Percentiles rank a stretch among this genome's conserved stretches.
phyloP scores from a whole-genome alignment of 208 protist genomes.

The Naegleria gruberi region DNA sequence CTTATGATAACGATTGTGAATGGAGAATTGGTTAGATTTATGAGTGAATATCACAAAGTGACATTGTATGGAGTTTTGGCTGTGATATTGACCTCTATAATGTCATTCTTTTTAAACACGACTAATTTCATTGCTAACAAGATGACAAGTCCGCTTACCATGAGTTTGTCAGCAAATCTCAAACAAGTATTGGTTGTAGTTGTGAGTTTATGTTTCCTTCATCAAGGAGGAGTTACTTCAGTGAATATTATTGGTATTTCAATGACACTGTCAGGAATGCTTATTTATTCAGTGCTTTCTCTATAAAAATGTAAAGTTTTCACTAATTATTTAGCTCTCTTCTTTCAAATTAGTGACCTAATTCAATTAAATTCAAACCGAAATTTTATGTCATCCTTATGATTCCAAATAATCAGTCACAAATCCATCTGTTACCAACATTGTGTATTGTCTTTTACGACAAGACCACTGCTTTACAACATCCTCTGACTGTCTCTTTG shows the following conservation, averaged over 20 bases:
- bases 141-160: neutral
- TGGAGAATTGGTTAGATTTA: neutral
- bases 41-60: neutral
- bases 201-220: neutral
- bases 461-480: too few species aligned
- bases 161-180: neutral
- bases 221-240: neutral
- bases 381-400: too few species aligned
- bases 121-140: conserved; percentile 8
- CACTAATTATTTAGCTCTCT: too few species aligned
- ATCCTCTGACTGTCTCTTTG: too few species aligned
- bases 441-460: too few species aligned
- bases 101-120: neutral
- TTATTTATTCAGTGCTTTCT: neutral
- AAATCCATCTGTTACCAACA: too few species aligned
- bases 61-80: neutral
- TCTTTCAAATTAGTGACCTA: too few species aligned
- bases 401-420: too few species aligned
- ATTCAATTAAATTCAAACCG: too few species aligned
- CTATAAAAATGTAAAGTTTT: too few species aligned
- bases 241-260: neutral
- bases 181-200: conserved; percentile 5
- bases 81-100: neutral
- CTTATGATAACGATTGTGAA: neutral
- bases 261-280: neutral